Percentiles rank a stretch among this genome's conserved stretches.
Evolutionary conservation across 176 grass and related monocot species (phyloP).

Genomic region (Zizania latifolia): DNA sequence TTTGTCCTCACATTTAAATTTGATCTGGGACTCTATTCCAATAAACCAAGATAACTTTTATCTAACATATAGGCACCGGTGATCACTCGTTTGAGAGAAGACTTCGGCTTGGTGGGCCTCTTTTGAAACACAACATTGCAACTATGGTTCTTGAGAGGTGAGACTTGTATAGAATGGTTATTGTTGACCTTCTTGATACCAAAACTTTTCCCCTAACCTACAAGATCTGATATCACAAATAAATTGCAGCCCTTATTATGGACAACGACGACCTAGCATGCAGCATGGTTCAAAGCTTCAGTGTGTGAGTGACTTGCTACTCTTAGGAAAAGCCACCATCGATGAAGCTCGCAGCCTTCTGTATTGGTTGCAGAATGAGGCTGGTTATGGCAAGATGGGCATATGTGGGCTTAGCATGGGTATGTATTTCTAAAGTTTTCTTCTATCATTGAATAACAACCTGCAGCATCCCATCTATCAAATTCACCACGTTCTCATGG

Average conservation of each 20-base stretch:
- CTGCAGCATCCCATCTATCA: background rate
- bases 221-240: slow-evolving; percentile 28
- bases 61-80: slow-evolving; percentile 66
- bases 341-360: slow-evolving; percentile 90
- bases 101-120: slow-evolving; percentile 69
- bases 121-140: slow-evolving; percentile 92
- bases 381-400: slow-evolving; percentile 83
- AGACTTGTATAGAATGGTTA: slow-evolving; percentile 21
- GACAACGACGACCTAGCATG: slow-evolving; percentile 78
- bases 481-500: background rate
- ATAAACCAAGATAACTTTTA: background rate
- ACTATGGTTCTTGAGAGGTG: slow-evolving; percentile 99
- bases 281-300: slow-evolving; percentile 78
- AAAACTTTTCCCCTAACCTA: background rate
- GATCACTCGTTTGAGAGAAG: slow-evolving; percentile 96
- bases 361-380: slow-evolving; percentile 83
- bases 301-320: slow-evolving; percentile 87
- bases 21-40: background rate
- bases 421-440: slow-evolving; percentile 20
- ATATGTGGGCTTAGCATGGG: slow-evolving; percentile 99
- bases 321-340: slow-evolving; percentile 92
- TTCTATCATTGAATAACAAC: background rate
- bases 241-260: slow-evolving; percentile 81
- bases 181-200: background rate
- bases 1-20: background rate